Base-by-base conservation (phyloP, 768 basidiomycete species). In the Lyophyllum atratum region DNA sequence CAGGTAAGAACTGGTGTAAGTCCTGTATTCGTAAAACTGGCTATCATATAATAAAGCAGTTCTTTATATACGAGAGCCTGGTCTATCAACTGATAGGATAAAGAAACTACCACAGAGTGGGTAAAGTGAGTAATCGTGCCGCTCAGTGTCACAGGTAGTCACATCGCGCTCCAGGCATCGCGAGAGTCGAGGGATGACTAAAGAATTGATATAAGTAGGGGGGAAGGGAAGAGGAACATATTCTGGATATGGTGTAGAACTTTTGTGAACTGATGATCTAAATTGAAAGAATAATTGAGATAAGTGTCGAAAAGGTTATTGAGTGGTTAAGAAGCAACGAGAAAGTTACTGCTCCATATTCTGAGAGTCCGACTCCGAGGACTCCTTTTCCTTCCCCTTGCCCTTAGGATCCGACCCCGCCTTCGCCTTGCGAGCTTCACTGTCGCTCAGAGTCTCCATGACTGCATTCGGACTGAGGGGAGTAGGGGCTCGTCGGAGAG, bases 21-120 rank as follows among this genome's bases (percentile, higher is more conserved):
- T 48, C 47, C 47, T 48, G 47, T 48, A 48, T 48, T 48, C 28
- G 47, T 17, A 48, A 48, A 33, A 48, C 47, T 48, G n/a, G 9
- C 19, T 28, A 29, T 9, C 10, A 19, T 15, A 8, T n/a, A 4
- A 10, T 9, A 14, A 47, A 7, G 2, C 4, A 7, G 15, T 6
- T 3, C 24, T n/a, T 48, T 29, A 48, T 48, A 48, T 48, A 31
- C 15, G 6, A 9, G n/a, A n/a, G 11, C n/a, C n/a, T n/a, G n/a
- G n/a, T n/a, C 4, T 14, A 17, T 12, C 3, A 15, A 5, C 7
- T 40, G 19, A 19, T 40, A n/a, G 10, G n/a, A 15, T 37, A 37
- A 37, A 10, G 34, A 37, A 6, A 8, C 4, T 37, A 37, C 15
- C 9, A 8, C 4, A 37, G 14, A 15, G 34, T 37, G 8, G 8